Conservation (phyloP, 2,329 filamentous ascomycete genomes). For the Monosporascus sp. region DNA sequence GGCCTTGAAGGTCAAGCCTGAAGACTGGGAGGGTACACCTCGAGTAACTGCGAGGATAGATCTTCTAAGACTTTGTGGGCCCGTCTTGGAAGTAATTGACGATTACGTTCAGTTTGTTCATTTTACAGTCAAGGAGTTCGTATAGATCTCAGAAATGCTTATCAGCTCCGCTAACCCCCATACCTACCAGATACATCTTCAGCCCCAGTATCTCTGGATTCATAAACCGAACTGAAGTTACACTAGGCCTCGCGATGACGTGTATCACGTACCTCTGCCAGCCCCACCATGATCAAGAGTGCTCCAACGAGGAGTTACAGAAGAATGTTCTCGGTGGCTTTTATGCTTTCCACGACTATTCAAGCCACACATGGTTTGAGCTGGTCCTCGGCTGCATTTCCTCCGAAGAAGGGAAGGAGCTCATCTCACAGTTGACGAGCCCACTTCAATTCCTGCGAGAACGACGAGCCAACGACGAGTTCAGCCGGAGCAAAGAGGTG, state of each 20-base stretch:
- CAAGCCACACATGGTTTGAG: not conserved
- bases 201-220: not conserved
- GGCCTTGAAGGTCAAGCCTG: slow-evolving; percentile 4
- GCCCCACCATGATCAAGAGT: not conserved
- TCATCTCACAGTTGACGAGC: not conserved
- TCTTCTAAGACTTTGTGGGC: slow-evolving; percentile 20
- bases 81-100: slow-evolving; percentile 25
- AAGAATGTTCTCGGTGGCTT: not conserved
- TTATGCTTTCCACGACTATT: not conserved
- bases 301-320: not conserved
- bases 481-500: not conserved
- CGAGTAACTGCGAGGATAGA: slow-evolving; percentile 4
- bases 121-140: slow-evolving; percentile 27
- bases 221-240: slow-evolving; percentile 2
- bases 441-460: not conserved
- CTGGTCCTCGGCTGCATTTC: not conserved
- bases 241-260: not conserved
- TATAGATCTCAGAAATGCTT: too few species aligned
- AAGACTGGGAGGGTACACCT: not conserved
- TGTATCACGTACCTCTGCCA: slow-evolving; percentile 3
- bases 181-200: too few species aligned
- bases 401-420: not conserved
- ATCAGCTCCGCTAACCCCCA: too few species aligned
- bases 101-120: slow-evolving; percentile 26
- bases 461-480: not conserved